Evolutionary conservation across 208 protist genomes (phyloP).

Genomic region (Borovskyia barvae): DNA sequence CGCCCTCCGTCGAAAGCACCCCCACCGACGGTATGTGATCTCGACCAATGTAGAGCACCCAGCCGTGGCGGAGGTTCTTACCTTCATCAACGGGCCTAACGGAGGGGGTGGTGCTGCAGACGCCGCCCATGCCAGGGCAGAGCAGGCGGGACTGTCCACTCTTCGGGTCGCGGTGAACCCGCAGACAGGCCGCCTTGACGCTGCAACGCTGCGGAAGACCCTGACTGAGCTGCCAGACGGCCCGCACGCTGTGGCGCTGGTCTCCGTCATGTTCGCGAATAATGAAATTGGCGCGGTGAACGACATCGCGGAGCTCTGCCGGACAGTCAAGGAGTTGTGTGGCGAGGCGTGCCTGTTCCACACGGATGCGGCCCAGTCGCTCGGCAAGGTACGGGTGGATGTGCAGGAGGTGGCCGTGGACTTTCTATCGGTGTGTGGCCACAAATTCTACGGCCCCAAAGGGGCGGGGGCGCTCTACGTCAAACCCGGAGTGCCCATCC

Average conservation of each 20-base stretch:
- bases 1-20: conserved; percentile 29
- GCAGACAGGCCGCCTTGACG: conserved; percentile 32
- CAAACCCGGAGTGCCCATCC: conserved; percentile 42
- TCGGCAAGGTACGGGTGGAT: conserved; percentile 97
- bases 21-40: conserved; percentile 51
- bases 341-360: conserved; percentile 80
- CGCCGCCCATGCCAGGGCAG: neutral
- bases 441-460: conserved; percentile 98
- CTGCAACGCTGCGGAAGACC: conserved; percentile 27
- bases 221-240: conserved; percentile 30
- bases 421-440: conserved; percentile 95
- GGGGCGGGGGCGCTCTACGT: conserved; percentile 82
- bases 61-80: conserved; percentile 82
- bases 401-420: conserved; percentile 92
- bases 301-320: conserved; percentile 81
- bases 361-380: conserved; percentile 94
- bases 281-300: conserved; percentile 95
- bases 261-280: conserved; percentile 96
- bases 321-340: conserved; percentile 61
- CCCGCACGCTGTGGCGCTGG: conserved; percentile 56
- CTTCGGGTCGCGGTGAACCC: conserved; percentile 43
- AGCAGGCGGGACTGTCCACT: neutral
- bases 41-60: conserved; percentile 85
- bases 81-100: conserved; percentile 16
- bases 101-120: neutral